phyloP scores from a whole-genome alignment of 192 early-diverging fungal genomes.

The Mortierella claussenii region DNA sequence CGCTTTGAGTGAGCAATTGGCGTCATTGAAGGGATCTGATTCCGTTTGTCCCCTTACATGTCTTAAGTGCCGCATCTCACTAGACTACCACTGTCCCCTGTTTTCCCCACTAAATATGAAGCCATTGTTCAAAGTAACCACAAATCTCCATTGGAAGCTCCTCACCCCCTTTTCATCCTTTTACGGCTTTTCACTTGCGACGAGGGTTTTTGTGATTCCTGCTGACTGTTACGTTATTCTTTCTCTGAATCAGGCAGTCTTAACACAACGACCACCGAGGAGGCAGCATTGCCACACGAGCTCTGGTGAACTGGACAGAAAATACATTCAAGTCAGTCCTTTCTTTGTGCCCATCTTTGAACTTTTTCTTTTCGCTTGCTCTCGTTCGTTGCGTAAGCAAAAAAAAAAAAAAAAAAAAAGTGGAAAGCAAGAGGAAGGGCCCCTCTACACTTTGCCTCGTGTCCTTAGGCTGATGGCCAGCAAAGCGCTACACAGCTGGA shows the following conservation, averaged over 20 bases:
- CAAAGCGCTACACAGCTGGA: slow-evolving; percentile 20
- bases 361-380: background rate
- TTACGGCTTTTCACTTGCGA: no score
- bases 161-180: no score
- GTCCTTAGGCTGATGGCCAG: slow-evolving; percentile 3
- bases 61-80: background rate
- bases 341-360: no score
- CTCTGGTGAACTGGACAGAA: no score
- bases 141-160: no score
- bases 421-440: slow-evolving; percentile 20
- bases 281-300: no score
- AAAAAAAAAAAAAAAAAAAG: slow-evolving; percentile 16
- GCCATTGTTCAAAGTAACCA: no score
- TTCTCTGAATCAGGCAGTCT: no score
- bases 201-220: no score
- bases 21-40: background rate
- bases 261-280: no score
- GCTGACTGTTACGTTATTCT: no score
- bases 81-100: background rate
- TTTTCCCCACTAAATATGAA: background rate
- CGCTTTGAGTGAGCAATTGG: background rate
- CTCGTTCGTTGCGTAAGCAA: background rate
- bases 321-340: no score
- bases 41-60: background rate
- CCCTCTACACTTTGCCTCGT: slow-evolving; percentile 40